Evolutionary conservation across 2,329 filamentous ascomycete species (phyloP), one percentile per base, ranked within the genome.

Genomic region (Diaporthe capsici): DNA sequence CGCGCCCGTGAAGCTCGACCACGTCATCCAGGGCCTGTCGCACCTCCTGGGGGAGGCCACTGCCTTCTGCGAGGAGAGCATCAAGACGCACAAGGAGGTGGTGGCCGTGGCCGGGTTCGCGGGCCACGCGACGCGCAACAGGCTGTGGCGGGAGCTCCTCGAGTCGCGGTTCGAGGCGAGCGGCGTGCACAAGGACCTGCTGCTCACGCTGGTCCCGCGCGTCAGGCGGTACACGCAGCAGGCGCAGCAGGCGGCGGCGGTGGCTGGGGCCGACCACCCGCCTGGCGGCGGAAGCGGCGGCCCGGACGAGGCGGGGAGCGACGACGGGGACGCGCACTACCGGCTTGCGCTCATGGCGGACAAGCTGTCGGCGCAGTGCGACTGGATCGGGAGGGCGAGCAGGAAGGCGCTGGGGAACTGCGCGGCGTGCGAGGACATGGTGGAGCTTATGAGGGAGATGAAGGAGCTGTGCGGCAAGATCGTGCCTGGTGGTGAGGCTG

Each of bases 21-120:
- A 60, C 25, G 58, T 61, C 34, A 20, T 74, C 6, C 71, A 76
- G 34, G 51, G 70, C 8, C 71, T 76, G 17, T 55, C 65, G 13
- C 51, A 68, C 60, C 71, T 71, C 1, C 67, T 77, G 39, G 22
- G n/a, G n/a, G 71, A 74, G 49, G 74, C 74, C 13, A 72, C 63
- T 6, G 3, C 12, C 8, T 76, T 77, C 63, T 77, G 37, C 67
- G 55, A 61, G 12, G 58, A 34, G 4, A 63, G 67, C 37, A 51
- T 72, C 70, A 77, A 81, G 4, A 85, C 85, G 44, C 88, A 89
- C 79, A 76, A 82, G 68, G 70, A 76, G 7, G 79, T 82, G 72
- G 85, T 86, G 77, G 80, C 78, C 34, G 78, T 88, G 15, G 77
- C 75, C 34, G 73, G 77, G 4, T 83, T 84, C 72, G 51, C 75